These are phyloP conservation scores for Cerioporus squamosus DNA, from an alignment of 1,284 basidiomycete species.

Conservation along the genomic window DNA sequence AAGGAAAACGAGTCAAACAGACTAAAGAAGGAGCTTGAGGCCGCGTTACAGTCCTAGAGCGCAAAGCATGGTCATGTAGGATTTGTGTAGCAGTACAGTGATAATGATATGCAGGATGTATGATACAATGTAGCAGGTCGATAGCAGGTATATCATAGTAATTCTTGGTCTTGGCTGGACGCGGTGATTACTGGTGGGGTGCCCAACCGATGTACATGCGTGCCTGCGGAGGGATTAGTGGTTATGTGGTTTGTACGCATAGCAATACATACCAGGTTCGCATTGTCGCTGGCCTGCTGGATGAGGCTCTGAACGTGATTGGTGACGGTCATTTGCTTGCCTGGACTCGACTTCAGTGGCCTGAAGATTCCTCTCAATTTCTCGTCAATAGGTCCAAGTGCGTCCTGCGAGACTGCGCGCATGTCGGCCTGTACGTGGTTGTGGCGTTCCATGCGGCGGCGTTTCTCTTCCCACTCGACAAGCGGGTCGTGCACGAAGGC, in stretches of 20 bases:
- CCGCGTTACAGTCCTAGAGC: constrained; percentile 5
- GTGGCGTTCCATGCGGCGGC: constrained; percentile 41
- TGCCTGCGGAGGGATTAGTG: constrained; percentile 43
- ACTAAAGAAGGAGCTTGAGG: constrained; percentile 56
- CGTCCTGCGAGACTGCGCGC: constrained; percentile 68
- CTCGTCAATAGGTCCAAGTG: constrained; percentile 80
- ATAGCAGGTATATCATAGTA: neutral
- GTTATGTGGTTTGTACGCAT: constrained; percentile 46
- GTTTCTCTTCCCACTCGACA: constrained; percentile 85
- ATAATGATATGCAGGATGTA: constrained; percentile 10
- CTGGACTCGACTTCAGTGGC: constrained; percentile 57
- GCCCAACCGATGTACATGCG: constrained; percentile 90
- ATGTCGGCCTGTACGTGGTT: constrained; percentile 54
- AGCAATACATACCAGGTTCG: constrained; percentile 68
- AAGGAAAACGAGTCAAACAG: constrained; percentile 74
- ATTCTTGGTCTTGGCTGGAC: neutral
- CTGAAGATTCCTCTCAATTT: constrained; percentile 83
- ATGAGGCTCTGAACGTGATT: constrained; percentile 92
- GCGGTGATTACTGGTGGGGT: constrained; percentile 67
- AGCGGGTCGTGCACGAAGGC: constrained; percentile 98
- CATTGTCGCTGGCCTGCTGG: constrained; percentile 78
- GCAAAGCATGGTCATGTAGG: neutral
- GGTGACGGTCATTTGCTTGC: constrained; percentile 76
- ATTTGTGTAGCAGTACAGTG: constrained; percentile 21
- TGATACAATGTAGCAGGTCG: constrained; percentile 16